phyloP scores from a whole-genome alignment of 75 land plant species.

The Cunninghamia lanceolata region DNA sequence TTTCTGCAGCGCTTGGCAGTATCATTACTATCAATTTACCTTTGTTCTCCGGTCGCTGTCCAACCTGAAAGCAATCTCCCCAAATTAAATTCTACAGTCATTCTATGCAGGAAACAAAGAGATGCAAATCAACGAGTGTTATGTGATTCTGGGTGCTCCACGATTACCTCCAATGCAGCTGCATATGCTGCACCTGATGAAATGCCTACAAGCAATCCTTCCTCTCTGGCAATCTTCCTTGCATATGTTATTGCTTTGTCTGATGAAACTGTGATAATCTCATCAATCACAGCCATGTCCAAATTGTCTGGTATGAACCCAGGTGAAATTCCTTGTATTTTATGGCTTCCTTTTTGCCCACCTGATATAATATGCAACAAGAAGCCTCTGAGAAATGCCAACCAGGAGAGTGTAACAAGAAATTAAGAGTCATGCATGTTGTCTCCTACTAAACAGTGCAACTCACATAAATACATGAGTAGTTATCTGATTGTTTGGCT shows the following conservation, averaged over 20 bases:
- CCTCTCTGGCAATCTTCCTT: conserved; percentile 16
- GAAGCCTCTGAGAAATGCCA: neutral
- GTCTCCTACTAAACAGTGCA: neutral
- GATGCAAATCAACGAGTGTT: neutral
- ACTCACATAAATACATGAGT: neutral
- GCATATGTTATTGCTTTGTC: conserved; percentile 24
- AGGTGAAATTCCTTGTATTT: conserved; percentile 28
- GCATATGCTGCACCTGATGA: conserved; percentile 36
- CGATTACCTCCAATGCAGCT: conserved; percentile 22
- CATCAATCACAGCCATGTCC: conserved; percentile 31
- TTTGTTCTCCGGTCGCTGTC: conserved; percentile 31
- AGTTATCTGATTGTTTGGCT: neutral
- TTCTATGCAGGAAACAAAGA: neutral
- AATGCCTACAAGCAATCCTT: conserved; percentile 30
- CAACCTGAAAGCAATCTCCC: conserved; percentile 21
- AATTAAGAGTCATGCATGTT: neutral
- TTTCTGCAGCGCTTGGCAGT: conserved; percentile 34
- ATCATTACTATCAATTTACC: conserved; percentile 32
- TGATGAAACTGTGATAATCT: conserved; percentile 17
- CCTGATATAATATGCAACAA: conserved; percentile 2
- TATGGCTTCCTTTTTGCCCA: conserved; percentile 20
- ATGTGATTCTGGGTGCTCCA: neutral
- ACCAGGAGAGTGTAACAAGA: neutral
- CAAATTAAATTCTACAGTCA: neutral
- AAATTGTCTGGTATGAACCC: conserved; percentile 25